A percentile compares a stretch with the other conserved stretches of the same genome.
These are phyloP conservation scores for Epicoccum nigrum DNA, from an alignment of 2,329 filamentous ascomycete genomes.

Conservation along the genomic window DNA sequence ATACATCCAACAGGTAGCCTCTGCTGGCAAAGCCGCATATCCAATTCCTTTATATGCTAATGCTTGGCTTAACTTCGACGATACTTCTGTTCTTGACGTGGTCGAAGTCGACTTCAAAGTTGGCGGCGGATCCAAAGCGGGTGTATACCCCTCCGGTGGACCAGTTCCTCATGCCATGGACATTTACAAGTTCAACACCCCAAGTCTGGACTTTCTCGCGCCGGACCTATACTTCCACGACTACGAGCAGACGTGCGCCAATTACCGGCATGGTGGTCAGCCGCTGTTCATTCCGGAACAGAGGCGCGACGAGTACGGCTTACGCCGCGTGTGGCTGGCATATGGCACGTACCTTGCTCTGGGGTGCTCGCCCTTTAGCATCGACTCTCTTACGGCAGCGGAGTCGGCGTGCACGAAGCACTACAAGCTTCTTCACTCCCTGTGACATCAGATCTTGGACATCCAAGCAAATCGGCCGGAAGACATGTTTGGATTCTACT, in stretches of 20 bases:
- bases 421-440: slow-evolving; percentile 49
- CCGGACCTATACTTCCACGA: slow-evolving; percentile 59
- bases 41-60: slow-evolving; percentile 55
- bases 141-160: slow-evolving; percentile 58
- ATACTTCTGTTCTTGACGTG: slow-evolving; percentile 31
- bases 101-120: slow-evolving; percentile 47
- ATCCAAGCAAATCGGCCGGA: slow-evolving; percentile 46
- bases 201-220: slow-evolving; percentile 53
- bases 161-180: slow-evolving; percentile 52
- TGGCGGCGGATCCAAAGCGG: slow-evolving; percentile 52
- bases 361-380: slow-evolving; percentile 39
- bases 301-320: slow-evolving; percentile 53
- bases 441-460: slow-evolving; percentile 47
- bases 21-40: slow-evolving; percentile 51
- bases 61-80: slow-evolving; percentile 53
- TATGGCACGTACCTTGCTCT: slow-evolving; percentile 31
- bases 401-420: slow-evolving; percentile 47
- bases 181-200: slow-evolving; percentile 53
- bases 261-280: slow-evolving; percentile 54
- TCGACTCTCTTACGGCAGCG: slow-evolving; percentile 50
- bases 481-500: slow-evolving; percentile 52
- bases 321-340: slow-evolving; percentile 33
- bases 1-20: slow-evolving; percentile 52
- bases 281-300: slow-evolving; percentile 61
- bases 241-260: slow-evolving; percentile 52